phyloP scores from a whole-genome alignment of 768 basidiomycete genomes.

The Mycena alexandri region DNA sequence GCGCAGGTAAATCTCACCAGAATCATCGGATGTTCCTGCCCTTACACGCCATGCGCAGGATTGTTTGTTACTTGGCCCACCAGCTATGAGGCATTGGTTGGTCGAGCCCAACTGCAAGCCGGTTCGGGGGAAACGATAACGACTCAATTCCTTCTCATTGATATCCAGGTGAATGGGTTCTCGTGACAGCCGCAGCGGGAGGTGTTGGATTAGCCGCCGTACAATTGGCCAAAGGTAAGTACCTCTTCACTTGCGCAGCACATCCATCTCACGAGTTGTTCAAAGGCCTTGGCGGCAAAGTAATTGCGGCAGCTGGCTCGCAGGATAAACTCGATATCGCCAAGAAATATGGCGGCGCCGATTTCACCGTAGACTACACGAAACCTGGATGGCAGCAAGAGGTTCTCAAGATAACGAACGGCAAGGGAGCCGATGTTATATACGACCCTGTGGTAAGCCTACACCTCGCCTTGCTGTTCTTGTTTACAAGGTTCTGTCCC shows the following conservation, averaged over 20 bases:
- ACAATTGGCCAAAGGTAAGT: conserved; percentile 89
- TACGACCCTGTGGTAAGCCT: conserved; percentile 82
- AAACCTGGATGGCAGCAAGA: conserved; percentile 89
- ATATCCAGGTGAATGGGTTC: conserved; percentile 83
- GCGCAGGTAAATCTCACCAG: conserved; percentile 67
- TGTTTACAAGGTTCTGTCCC: background rate
- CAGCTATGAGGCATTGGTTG: conserved; percentile 91
- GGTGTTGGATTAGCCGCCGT: conserved; percentile 94
- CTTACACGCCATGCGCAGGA: conserved; percentile 55
- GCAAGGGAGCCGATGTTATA: conserved; percentile 88
- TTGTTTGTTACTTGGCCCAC: conserved; percentile 93
- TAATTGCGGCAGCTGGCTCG: conserved; percentile 94
- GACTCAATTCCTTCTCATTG: background rate
- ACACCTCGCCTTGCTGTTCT: background rate
- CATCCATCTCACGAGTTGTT: conserved; percentile 10
- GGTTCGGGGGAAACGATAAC: conserved; percentile 57
- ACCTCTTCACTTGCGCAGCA: background rate
- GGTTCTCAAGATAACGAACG: conserved; percentile 84
- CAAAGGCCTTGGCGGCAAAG: conserved; percentile 89
- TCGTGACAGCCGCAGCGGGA: conserved; percentile 96
- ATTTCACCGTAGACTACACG: conserved; percentile 85
- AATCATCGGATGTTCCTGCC: background rate
- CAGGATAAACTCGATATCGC: conserved; percentile 84
- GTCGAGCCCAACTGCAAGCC: conserved; percentile 81
- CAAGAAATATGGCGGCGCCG: conserved; percentile 82